Evolutionary conservation across 2,329 filamentous ascomycete genomes (phyloP).

Genomic region (Sporothrix schenckii): DNA sequence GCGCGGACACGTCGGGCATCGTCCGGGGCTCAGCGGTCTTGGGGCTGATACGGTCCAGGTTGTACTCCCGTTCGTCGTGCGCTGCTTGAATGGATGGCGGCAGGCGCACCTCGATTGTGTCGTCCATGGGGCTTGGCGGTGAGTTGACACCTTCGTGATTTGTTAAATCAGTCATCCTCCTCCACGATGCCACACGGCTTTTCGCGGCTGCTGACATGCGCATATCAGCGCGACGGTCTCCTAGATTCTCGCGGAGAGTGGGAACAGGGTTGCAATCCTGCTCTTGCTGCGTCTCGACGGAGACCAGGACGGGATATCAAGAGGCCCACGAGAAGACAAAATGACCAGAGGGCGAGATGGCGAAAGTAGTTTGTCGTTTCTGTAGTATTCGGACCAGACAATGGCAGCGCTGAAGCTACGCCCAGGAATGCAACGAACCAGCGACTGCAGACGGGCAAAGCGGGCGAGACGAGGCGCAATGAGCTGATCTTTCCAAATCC

Average conservation of each 20-base stretch:
- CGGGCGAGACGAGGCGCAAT: neutral
- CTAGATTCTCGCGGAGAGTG: neutral
- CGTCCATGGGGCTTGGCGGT: slow-evolving; percentile 43
- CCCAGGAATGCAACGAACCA: slow-evolving; percentile 35
- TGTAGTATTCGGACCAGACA: neutral
- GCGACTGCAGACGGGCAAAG: slow-evolving; percentile 32
- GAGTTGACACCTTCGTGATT: slow-evolving; percentile 53
- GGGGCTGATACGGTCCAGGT: slow-evolving; percentile 28
- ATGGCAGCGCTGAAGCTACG: neutral
- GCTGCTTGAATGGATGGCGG: slow-evolving; percentile 38
- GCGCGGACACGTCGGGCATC: slow-evolving; percentile 37
- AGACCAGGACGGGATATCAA: neutral
- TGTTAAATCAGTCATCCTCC: slow-evolving; percentile 56
- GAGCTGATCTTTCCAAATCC: no score
- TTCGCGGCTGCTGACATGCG: slow-evolving; percentile 32
- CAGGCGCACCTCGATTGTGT: slow-evolving; percentile 36
- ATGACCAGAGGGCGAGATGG: neutral
- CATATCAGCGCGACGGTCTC: neutral
- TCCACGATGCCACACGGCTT: slow-evolving; percentile 35
- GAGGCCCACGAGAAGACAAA: neutral
- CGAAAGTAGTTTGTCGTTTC: no score
- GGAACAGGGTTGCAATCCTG: neutral
- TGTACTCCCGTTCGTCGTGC: slow-evolving; percentile 43
- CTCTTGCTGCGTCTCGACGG: neutral
- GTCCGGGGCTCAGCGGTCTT: slow-evolving; percentile 38